A percentile compares a stretch with the other conserved stretches of the same genome.
Conservation (phyloP, 106 monocot genomes). For the Dendrobium nobile region DNA sequence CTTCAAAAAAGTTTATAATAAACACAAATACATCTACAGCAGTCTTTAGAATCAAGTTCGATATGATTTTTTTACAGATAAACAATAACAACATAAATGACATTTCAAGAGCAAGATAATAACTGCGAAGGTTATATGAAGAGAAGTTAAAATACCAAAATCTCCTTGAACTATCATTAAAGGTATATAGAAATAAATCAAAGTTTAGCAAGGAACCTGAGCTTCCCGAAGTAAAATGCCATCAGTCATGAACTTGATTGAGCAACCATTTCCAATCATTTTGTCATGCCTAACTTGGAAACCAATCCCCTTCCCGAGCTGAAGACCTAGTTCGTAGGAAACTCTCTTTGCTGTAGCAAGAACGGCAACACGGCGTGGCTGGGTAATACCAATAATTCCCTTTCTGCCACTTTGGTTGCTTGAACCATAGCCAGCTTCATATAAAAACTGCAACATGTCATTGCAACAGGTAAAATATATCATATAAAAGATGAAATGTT, state of each 20-base stretch:
- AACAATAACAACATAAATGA: not conserved
- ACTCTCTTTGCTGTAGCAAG: constrained; percentile 92
- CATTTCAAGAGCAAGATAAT: not conserved
- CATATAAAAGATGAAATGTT: not conserved
- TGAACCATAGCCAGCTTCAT: constrained; percentile 95
- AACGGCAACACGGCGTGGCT: constrained; percentile 91
- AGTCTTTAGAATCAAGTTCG: not conserved
- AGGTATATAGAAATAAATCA: not conserved
- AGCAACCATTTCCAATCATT: constrained; percentile 65
- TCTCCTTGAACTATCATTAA: not conserved
- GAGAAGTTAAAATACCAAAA: not conserved
- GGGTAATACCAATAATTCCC: constrained; percentile 88
- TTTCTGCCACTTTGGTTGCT: constrained; percentile 31
- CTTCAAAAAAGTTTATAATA: not conserved
- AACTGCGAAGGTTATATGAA: not conserved
- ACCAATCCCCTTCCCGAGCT: constrained; percentile 78
- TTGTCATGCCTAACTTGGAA: constrained; percentile 98
- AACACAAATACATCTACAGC: no score
- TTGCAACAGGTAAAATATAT: not conserved
- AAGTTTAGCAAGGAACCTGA: constrained; percentile 40
- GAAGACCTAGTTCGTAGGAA: constrained; percentile 69
- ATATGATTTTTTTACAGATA: not conserved
- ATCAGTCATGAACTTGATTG: constrained; percentile 99
- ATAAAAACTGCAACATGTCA: constrained; percentile 63
- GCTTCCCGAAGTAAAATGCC: constrained; percentile 96